Conservation (phyloP, 2,329 filamentous ascomycete species). For the Pestalotiopsis sp. region DNA sequence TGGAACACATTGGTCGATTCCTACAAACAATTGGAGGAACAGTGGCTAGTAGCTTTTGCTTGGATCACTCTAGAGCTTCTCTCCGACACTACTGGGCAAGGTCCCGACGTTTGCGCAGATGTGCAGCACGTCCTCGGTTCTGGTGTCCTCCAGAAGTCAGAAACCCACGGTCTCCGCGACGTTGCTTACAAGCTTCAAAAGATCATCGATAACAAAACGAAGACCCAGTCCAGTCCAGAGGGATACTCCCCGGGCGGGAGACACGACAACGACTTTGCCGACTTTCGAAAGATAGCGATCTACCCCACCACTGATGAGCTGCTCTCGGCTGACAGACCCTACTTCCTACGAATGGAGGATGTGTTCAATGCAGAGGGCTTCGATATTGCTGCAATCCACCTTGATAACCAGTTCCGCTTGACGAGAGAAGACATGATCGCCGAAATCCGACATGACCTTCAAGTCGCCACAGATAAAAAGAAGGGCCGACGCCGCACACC, state of each 20-base stretch:
- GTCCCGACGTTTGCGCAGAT: conserved; percentile 24
- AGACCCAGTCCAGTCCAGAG: conserved; percentile 13
- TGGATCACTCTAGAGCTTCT: conserved; percentile 55
- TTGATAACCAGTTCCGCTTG: conserved; percentile 74
- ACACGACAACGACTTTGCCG: conserved; percentile 71
- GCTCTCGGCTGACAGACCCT: conserved; percentile 51
- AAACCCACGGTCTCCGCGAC: conserved; percentile 27
- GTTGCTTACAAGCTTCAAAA: conserved; percentile 42
- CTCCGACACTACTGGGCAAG: conserved; percentile 19
- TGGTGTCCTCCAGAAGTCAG: conserved; percentile 20
- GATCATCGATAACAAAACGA: conserved; percentile 33
- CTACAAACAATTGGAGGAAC: conserved; percentile 32
- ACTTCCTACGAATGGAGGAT: conserved; percentile 55
- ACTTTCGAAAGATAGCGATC: conserved; percentile 64
- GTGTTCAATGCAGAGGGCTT: conserved; percentile 42
- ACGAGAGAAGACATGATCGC: conserved; percentile 72
- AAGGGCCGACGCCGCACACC: conserved; percentile 48
- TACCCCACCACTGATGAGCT: conserved; percentile 71
- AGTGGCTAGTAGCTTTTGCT: conserved; percentile 40
- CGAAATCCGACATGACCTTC: conserved; percentile 61
- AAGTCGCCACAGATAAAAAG: conserved; percentile 43
- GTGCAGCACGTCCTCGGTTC: conserved; percentile 23
- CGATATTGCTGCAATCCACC: conserved; percentile 48
- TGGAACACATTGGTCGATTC: conserved; percentile 48
- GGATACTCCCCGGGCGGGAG: conserved; percentile 59